Evolutionary conservation across 2,329 filamentous ascomycete genomes (phyloP), one percentile per base, ranked within the genome.

Genomic region (Chrysoporthe puriensis): DNA sequence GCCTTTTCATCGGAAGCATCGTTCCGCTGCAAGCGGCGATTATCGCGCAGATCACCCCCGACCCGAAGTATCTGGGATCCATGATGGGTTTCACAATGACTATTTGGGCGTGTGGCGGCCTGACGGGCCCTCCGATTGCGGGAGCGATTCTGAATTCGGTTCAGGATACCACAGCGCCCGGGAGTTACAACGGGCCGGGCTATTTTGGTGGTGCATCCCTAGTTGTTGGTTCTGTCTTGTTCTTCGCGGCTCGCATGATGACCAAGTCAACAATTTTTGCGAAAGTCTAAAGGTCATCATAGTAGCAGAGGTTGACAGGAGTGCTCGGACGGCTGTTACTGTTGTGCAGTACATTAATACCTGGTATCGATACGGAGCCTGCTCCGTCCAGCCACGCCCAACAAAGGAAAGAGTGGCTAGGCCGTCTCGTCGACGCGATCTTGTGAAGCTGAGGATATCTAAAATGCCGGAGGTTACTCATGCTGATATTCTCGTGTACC

Each of bases 31-130:
- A 76, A 80, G 77, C 71, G 77, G 70, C 46, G 74, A 48, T 73
- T 72, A 1, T 72, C 68, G 40, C 72, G 67, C 1, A 77, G 71
- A 3, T 72, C 76, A 2, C 75, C 58, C 4, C 63, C 79, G 32
- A 72, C 80, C 18, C 85, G 11, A 79, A 82, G 44, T 79, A 86
- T 59, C 79, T 87, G 32, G 87, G 87, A 1, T 86, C 86, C 0
- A 82, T 85, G 58, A 79, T 85, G 70, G 85, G 85, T 16, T 82
- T 85, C 73, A 80, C 79, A 0, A 78, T 84, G 72, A 79, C 78
- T 3, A 66, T 83, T 1, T 74, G 76, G 21, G 79, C 79, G 0
- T 67, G 86, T 50, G 83, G 79, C 1, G 79, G 77, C 6, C 71
- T 87, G 44, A 78, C 84, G 4, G 84, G 82, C 0, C 80, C 80